Evolutionary conservation across 768 basidiomycete species (phyloP), one percentile per base, ranked within the genome.

Genomic region (Obba rivulosa): DNA sequence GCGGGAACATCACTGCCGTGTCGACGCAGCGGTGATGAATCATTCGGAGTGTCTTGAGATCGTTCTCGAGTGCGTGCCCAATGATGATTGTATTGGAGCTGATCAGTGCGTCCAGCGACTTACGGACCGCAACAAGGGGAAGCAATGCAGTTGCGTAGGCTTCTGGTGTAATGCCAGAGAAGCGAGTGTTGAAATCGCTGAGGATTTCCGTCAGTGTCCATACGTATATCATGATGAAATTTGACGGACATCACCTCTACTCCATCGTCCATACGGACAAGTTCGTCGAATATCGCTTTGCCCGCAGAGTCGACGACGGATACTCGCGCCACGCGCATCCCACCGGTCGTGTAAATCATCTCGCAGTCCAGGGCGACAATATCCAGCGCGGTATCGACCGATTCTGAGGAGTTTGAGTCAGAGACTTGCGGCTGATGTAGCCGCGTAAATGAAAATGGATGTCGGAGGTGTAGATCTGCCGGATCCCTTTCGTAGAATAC

Each of bases 351-450:
- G 68, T 94, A 92, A 8, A 97, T 75, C 89, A 98, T 92, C 67
- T 99, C 96, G 61, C 96, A 98, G 64, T 99, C 96, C 43, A 98
- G 71, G 0, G 91, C 91, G 4, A 84, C 88, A 3, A 97, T 78
- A 48, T 93, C 88, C 39, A 91, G 68, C 1, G 77, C 70, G 2
- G 69, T 64, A 44, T 70, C 69, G 1, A 58, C 39, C 10, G 58
- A 25, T 37, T 64, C 53, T 8, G 67, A 50, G 4, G 66, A 49
- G 10, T 60, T 60, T 42, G n/a, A 37, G 17, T 39, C 42, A 71
- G 28, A 31, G 13, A 7, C 28, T 7, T 31, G 28, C 28, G 28
- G 7, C 16, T 48, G 46, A 2, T 56, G 53, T 3, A 62, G 52
- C 8, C 68, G 61, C 18, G 74, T 68, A 58, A 65, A 39, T 31